These are phyloP conservation scores for Cryptococcus deneoformans DNA, from an alignment of 1,284 basidiomycete species.

Conservation along the genomic window DNA sequence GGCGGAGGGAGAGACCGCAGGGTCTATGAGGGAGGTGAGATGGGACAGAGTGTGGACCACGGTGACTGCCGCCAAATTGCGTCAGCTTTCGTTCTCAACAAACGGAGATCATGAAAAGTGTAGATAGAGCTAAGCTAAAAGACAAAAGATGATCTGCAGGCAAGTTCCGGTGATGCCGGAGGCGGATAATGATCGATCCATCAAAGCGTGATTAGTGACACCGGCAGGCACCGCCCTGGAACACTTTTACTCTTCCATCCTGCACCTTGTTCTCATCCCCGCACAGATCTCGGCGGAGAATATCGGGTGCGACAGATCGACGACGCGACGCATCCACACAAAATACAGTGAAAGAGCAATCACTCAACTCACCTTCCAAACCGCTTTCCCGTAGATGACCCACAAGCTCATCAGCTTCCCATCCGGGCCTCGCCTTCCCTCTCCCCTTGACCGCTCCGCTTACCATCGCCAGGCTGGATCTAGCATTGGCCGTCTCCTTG, in stretches of 20 bases:
- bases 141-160: too few relatives aligned
- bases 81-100: neutral
- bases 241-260: neutral
- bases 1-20: slow-evolving; percentile 6
- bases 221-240: too few relatives aligned
- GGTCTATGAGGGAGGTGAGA: slow-evolving; percentile 29
- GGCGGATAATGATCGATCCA: too few relatives aligned
- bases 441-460: slow-evolving; percentile 4
- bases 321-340: too few relatives aligned
- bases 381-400: slow-evolving; percentile 37
- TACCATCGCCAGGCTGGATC: slow-evolving; percentile 31
- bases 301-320: too few relatives aligned
- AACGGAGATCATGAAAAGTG: neutral
- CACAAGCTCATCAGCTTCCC: slow-evolving; percentile 48
- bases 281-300: too few relatives aligned
- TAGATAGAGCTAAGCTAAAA: neutral
- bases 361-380: slow-evolving; percentile 41
- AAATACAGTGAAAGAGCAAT: neutral
- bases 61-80: slow-evolving; percentile 22
- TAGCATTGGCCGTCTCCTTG: slow-evolving; percentile 3
- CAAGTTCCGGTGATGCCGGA: too few relatives aligned
- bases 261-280: neutral
- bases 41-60: slow-evolving; percentile 37
- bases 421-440: slow-evolving; percentile 29
- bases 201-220: too few relatives aligned